Conservation (phyloP, 2,329 filamentous ascomycete genomes). For the Fusarium sp. region DNA sequence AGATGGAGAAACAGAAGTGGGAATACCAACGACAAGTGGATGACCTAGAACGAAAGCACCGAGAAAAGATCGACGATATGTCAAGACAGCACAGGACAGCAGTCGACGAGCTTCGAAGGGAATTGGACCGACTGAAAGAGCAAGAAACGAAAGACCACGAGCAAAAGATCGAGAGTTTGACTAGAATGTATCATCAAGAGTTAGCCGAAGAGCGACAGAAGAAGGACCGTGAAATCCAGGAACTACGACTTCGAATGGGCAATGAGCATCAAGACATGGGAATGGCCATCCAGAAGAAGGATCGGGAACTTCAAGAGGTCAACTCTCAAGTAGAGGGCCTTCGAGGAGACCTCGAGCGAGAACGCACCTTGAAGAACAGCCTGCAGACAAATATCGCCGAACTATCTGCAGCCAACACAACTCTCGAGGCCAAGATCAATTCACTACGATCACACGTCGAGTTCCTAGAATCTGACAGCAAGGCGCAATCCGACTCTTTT, state of each 20-base stretch:
- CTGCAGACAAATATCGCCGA: constrained; percentile 65
- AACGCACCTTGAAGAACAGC: constrained; percentile 68
- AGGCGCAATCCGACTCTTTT: constrained; percentile 88
- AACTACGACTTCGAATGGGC: constrained; percentile 65
- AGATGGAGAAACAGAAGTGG: constrained; percentile 51
- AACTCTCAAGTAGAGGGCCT: constrained; percentile 56
- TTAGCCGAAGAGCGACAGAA: constrained; percentile 71
- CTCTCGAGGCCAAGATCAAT: constrained; percentile 78
- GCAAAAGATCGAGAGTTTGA: constrained; percentile 73
- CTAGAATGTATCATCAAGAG: constrained; percentile 69
- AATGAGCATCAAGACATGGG: constrained; percentile 63
- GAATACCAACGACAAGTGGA: constrained; percentile 60
- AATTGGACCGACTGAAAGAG: constrained; percentile 54
- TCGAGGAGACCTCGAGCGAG: constrained; percentile 64
- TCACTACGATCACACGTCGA: constrained; percentile 84
- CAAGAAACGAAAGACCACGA: constrained; percentile 67
- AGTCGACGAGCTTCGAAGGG: constrained; percentile 54
- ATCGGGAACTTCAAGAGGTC: constrained; percentile 62
- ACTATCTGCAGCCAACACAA: constrained; percentile 67
- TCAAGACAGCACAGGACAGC: constrained; percentile 47
- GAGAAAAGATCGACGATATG: constrained; percentile 48
- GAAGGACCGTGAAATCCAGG: constrained; percentile 69
- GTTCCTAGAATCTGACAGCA: constrained; percentile 88
- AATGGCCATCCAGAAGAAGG: constrained; percentile 59
- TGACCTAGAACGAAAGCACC: constrained; percentile 55